These are phyloP conservation scores for Ceraceosorus bombacis DNA, from an alignment of 1,284 basidiomycete genomes.

Conservation along the genomic window DNA sequence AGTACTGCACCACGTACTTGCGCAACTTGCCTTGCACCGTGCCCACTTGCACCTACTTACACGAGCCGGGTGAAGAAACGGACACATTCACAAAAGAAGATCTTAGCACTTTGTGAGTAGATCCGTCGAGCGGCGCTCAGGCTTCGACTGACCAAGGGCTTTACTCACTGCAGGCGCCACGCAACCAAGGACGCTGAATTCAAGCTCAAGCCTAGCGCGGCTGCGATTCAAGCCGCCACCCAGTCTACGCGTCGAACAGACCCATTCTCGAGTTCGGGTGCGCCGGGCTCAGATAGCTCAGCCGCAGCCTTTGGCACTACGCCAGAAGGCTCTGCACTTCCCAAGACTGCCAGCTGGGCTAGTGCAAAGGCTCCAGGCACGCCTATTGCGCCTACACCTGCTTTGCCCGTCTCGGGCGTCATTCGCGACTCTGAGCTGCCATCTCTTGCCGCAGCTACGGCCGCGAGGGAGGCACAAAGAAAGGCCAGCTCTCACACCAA, in stretches of 20 bases:
- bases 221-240: too few relatives aligned
- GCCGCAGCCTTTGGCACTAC: too few relatives aligned
- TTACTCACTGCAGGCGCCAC: conserved; percentile 21
- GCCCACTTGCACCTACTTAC: conserved; percentile 83
- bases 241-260: too few relatives aligned
- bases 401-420: conserved; percentile 17
- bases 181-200: conserved; percentile 46
- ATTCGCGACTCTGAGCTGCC: conserved; percentile 40
- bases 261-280: too few relatives aligned
- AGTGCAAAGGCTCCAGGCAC: conserved; percentile 27
- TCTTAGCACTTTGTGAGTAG: conserved; percentile 32
- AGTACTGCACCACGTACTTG: conserved; percentile 95
- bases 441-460: conserved; percentile 28
- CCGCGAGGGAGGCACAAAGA: conserved; percentile 13
- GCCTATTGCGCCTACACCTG: conserved; percentile 12
- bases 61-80: conserved; percentile 97
- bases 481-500: conserved; percentile 28
- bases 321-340: conserved; percentile 35
- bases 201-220: conserved; percentile 3
- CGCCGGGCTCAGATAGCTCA: too few relatives aligned
- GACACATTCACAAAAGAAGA: conserved; percentile 63
- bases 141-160: not conserved
- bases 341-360: conserved; percentile 46
- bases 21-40: conserved; percentile 78
- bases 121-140: not conserved